Evolutionary conservation across 257 asterid species (phyloP).

Genomic region (Solanum rostratum): DNA sequence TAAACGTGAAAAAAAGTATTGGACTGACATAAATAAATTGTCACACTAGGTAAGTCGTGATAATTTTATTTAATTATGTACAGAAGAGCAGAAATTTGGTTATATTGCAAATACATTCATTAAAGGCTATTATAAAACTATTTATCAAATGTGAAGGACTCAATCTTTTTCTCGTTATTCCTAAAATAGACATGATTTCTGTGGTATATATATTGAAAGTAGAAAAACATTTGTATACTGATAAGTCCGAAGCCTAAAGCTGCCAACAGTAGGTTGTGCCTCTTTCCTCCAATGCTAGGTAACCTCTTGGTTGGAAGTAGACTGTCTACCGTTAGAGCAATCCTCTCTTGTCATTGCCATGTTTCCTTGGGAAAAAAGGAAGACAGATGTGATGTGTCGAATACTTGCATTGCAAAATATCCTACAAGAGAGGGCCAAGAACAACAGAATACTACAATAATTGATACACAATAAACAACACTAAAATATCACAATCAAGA

Average conservation of each 20-base stretch:
- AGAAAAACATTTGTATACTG: not conserved
- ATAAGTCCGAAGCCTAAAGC: not conserved
- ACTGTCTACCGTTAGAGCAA: too few species aligned
- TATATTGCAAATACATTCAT: not conserved
- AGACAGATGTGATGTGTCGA: too few species aligned
- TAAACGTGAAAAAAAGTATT: slow-evolving; percentile 46
- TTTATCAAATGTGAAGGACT: not conserved
- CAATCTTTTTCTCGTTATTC: not conserved
- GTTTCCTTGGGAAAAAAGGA: too few species aligned
- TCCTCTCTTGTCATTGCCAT: too few species aligned
- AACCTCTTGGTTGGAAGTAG: not conserved
- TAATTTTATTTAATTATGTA: not conserved
- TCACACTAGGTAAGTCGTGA: not conserved
- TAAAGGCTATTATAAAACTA: too few species aligned
- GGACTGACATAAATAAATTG: slow-evolving; percentile 34
- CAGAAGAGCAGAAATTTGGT: not conserved
- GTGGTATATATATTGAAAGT: not conserved
- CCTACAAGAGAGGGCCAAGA: too few species aligned
- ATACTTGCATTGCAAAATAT: too few species aligned
- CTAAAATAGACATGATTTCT: not conserved
- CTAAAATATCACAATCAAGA: too few species aligned
- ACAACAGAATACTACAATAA: too few species aligned
- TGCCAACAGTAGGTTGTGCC: not conserved
- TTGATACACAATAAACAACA: too few species aligned
- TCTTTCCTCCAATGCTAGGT: not conserved